phyloP scores from a whole-genome alignment of 1,139 yeast genomes.

The Zygotorulaspora mrakii region DNA sequence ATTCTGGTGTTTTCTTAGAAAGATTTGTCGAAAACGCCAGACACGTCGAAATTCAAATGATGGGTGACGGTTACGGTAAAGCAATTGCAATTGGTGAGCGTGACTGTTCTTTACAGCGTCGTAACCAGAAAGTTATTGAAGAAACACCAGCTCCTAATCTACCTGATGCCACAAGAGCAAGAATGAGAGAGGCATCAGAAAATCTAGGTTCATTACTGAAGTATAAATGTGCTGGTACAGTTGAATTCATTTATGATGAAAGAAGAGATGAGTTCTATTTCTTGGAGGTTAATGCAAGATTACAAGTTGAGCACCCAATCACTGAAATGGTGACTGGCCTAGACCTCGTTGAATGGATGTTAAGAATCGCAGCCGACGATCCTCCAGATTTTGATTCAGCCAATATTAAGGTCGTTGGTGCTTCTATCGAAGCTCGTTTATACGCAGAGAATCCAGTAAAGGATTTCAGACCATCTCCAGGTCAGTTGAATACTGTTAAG shows the following conservation, averaged over 20 bases:
- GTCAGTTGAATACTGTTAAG: constrained; percentile 77
- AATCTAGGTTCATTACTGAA: constrained; percentile 73
- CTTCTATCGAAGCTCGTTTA: constrained; percentile 92
- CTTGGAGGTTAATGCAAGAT: constrained; percentile 91
- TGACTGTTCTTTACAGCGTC: constrained; percentile 94
- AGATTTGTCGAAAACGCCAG: constrained; percentile 90
- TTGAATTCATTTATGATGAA: constrained; percentile 89
- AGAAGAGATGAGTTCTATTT: constrained; percentile 84
- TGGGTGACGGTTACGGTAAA: constrained; percentile 90
- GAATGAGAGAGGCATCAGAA: constrained; percentile 82
- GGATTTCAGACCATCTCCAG: constrained; percentile 94
- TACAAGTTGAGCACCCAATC: constrained; percentile 96
- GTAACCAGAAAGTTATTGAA: constrained; percentile 93
- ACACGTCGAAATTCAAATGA: constrained; percentile 94
- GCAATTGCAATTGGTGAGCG: constrained; percentile 95
- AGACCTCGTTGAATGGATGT: constrained; percentile 96
- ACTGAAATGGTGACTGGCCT: constrained; percentile 93
- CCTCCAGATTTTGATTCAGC: constrained; percentile 68
- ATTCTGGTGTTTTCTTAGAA: constrained; percentile 90
- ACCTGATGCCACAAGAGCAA: constrained; percentile 69
- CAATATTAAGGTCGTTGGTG: constrained; percentile 64
- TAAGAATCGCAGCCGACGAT: constrained; percentile 80
- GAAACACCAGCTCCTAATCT: constrained; percentile 97
- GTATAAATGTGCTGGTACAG: constrained; percentile 96
- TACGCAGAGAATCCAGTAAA: constrained; percentile 96